Percentiles rank a stretch among this genome's conserved stretches.
Evolutionary conservation across 805 yeast species (phyloP).

Genomic region (Schwanniomyces pseudopolymorphus): DNA sequence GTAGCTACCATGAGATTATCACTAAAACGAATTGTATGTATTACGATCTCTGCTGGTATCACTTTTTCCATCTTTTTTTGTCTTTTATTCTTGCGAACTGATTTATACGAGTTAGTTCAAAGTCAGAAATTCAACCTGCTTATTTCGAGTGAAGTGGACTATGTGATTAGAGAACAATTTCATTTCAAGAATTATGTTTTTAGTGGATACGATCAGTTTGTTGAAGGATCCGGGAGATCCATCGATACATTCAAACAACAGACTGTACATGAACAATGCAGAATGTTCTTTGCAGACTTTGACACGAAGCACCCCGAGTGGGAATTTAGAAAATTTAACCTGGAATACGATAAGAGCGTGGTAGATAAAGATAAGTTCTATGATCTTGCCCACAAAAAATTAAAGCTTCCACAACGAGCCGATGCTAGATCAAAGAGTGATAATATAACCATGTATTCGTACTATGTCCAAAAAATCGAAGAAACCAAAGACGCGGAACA

Average conservation of each 20-base stretch:
- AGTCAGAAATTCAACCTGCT: neutral
- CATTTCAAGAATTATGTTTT: slow-evolving; percentile 25
- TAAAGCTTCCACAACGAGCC: slow-evolving; percentile 9
- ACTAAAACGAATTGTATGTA: slow-evolving; percentile 2
- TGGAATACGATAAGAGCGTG: slow-evolving; percentile 18
- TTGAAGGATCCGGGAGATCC: neutral
- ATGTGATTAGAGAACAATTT: slow-evolving; percentile 6
- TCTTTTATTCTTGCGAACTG: neutral
- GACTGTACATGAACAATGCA: slow-evolving; percentile 23
- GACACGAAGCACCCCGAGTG: slow-evolving; percentile 19
- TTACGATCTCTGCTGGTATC: neutral
- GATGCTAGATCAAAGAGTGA: slow-evolving; percentile 6
- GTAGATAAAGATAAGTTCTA: slow-evolving; percentile 13
- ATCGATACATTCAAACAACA: slow-evolving; percentile 5
- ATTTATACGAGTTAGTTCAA: neutral
- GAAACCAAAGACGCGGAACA: slow-evolving; percentile 18
- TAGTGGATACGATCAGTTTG: slow-evolving; percentile 18
- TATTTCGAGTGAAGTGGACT: neutral
- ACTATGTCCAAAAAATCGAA: slow-evolving; percentile 13
- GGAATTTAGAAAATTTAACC: slow-evolving; percentile 14
- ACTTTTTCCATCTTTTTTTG: neutral
- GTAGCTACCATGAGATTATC: slow-evolving; percentile 11
- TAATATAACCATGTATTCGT: slow-evolving; percentile 15
- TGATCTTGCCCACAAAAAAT: slow-evolving; percentile 12
- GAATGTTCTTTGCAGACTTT: slow-evolving; percentile 22